Evolutionary conservation across 768 basidiomycete species (phyloP), one percentile per base, ranked within the genome.

Genomic region (Pleurotus salmoneostramineus): DNA sequence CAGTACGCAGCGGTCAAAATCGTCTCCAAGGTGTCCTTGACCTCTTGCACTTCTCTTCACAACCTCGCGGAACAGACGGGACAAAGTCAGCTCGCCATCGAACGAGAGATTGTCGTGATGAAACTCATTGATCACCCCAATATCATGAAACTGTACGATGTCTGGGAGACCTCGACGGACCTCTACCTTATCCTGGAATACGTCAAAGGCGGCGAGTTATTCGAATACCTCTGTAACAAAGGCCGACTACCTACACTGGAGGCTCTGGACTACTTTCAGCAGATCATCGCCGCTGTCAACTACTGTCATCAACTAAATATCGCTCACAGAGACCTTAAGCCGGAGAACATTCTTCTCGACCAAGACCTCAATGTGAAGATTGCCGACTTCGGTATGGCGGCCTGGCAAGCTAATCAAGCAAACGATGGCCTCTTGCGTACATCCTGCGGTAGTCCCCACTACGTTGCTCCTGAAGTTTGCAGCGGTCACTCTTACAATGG

Each of bases 311-410:
- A 86, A n/a, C 92, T 95, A 75, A 93, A 94, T 65, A 90, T 98
- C 67, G 90, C 90, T 27, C 95, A 97, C 68, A 87, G 95, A 37
- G 95, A 98, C 72, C 78, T 98, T 52, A 96, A 98, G 67, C 93
- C 92, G 1, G 95, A 97, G 70, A 98, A 97, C 68, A 77, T 98
- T 33, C 78, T 98, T 52, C 83, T 96, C 50, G 91, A 93, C 74
- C 77, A 81, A 40, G 75, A 91, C 65, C 83, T 81, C 61, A 94
- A 93, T 63, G 87, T 98, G 82, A 98, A 96, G 69, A 87, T 98
- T 35, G 94, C 92, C 2, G 95, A 98, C 72, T 95, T 97, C 68
- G 95, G 95, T n/a, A 95, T 97, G 91, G 94, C 95, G 3, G 90
- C 91, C 35, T 95, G 91, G 88, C 91, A 94, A 71, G 82, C 83